Percentiles rank a stretch among this genome's conserved stretches.
Evolutionary conservation across 352 stramenopile genomes (phyloP).

Genomic region (Phytophthora palmivora): DNA sequence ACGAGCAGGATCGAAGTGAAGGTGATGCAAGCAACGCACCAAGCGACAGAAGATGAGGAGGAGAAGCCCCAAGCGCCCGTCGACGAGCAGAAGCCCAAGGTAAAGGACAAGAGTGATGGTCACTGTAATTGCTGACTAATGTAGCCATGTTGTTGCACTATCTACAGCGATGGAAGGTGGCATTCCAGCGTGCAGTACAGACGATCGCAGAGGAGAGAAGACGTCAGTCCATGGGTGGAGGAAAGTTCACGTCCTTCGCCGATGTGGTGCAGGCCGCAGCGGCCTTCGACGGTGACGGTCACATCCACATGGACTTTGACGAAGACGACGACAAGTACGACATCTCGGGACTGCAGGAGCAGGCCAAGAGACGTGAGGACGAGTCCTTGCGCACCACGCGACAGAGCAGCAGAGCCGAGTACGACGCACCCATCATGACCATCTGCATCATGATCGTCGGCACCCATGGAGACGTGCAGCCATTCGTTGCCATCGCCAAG

Average conservation of each 20-base stretch:
- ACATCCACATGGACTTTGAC: constrained; percentile 60
- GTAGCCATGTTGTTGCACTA: constrained; percentile 9
- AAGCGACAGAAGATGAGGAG: constrained; percentile 1
- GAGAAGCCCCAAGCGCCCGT: background rate
- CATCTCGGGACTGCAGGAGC: constrained; percentile 43
- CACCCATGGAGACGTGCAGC: constrained; percentile 87
- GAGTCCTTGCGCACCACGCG: constrained; percentile 20
- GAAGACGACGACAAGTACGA: constrained; percentile 56
- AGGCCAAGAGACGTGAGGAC: constrained; percentile 30
- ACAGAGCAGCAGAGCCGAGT: constrained; percentile 26
- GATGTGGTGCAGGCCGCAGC: constrained; percentile 58
- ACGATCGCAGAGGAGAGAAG: constrained; percentile 32
- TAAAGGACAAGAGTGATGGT: constrained; percentile 35
- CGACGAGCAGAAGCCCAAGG: constrained; percentile 20
- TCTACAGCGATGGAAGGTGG: constrained; percentile 40
- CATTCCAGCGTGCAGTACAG: constrained; percentile 27
- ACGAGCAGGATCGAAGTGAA: background rate
- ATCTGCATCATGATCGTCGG: constrained; percentile 93
- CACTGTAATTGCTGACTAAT: constrained; percentile 8
- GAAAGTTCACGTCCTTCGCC: constrained; percentile 37
- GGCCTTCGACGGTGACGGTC: constrained; percentile 52
- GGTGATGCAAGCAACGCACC: background rate
- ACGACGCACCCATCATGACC: constrained; percentile 56
- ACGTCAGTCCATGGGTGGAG: constrained; percentile 4
- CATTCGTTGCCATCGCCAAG: constrained; percentile 88